A percentile compares a stretch with the other conserved stretches of the same genome.
phyloP scores from a whole-genome alignment of 306 rosid genomes.

The Aeschynomene evenia region DNA sequence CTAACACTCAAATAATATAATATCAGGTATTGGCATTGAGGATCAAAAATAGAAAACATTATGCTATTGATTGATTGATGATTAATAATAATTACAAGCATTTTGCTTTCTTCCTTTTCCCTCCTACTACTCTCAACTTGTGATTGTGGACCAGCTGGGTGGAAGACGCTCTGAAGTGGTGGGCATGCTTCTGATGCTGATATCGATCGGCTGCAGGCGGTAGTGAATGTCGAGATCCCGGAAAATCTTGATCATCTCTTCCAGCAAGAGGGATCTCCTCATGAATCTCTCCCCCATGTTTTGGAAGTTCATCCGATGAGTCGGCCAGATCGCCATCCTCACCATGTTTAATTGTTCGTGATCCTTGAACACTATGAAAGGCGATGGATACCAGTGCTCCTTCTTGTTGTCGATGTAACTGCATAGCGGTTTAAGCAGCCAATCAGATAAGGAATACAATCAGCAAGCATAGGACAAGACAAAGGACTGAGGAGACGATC shows the following conservation, averaged over 20 bases:
- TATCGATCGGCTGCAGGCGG: conserved; percentile 68
- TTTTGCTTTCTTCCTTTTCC: too few relatives aligned
- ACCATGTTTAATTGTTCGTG: conserved; percentile 52
- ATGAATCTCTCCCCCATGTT: conserved; percentile 74
- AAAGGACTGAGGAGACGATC: neutral
- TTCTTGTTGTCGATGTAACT: conserved; percentile 79
- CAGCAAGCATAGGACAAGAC: neutral
- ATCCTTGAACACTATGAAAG: conserved; percentile 63
- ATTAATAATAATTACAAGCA: neutral
- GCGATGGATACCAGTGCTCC: conserved; percentile 82
- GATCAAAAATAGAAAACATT: neutral
- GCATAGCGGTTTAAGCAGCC: conserved; percentile 29
- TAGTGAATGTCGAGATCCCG: conserved; percentile 73
- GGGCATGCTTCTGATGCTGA: conserved; percentile 62
- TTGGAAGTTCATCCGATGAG: conserved; percentile 82
- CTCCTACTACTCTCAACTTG: conserved; percentile 44
- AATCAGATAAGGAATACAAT: neutral
- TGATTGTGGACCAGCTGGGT: conserved; percentile 39
- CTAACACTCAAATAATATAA: conserved; percentile 1
- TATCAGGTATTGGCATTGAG: conserved; percentile 11
- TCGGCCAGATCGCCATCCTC: conserved; percentile 62
- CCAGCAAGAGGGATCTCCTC: conserved; percentile 65
- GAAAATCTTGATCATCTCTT: conserved; percentile 74
- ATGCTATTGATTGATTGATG: too few relatives aligned
- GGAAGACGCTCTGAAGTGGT: conserved; percentile 55